Percentiles rank a stretch among this genome's conserved stretches.
Evolutionary conservation across 225 moss, liverwort and hornwort genomes (phyloP).

Genomic region (Pseudoscleropodium purum): DNA sequence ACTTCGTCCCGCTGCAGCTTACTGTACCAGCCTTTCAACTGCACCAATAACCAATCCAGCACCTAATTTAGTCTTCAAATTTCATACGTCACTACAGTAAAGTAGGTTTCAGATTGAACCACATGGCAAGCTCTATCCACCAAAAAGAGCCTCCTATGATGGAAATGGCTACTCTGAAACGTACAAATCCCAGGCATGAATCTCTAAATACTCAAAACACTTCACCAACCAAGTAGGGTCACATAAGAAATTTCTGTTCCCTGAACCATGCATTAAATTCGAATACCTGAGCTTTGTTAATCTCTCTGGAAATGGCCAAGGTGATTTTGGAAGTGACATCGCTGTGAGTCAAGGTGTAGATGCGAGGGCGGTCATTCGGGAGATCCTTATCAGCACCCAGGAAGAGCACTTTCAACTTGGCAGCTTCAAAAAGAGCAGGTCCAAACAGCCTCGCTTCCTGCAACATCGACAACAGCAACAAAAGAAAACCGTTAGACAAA

Average conservation of each 20-base stretch:
- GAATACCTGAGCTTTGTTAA: conserved; percentile 76
- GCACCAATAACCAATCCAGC: neutral
- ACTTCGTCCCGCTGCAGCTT: conserved; percentile 84
- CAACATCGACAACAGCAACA: neutral
- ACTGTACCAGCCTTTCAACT: conserved; percentile 92
- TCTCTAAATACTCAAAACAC: neutral
- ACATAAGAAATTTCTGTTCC: neutral
- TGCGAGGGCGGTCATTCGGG: conserved; percentile 55
- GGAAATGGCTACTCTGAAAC: neutral
- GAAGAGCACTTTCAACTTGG: conserved; percentile 75
- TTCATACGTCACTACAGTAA: neutral
- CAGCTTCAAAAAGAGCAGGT: conserved; percentile 79
- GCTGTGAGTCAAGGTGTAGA: conserved; percentile 89
- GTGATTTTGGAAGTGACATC: conserved; percentile 88
- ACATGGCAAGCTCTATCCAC: neutral
- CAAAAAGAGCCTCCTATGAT: neutral
- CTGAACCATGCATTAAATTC: neutral
- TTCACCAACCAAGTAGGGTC: neutral
- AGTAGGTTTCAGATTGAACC: neutral
- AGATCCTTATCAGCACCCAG: conserved; percentile 47
- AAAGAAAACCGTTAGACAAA: neutral
- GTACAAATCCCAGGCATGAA: neutral
- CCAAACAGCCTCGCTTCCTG: conserved; percentile 85
- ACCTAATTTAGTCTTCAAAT: neutral
- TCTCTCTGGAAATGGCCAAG: conserved; percentile 76